Base-by-base conservation (phyloP, 257 asterid genomes). In the Penstemon newberryi region DNA sequence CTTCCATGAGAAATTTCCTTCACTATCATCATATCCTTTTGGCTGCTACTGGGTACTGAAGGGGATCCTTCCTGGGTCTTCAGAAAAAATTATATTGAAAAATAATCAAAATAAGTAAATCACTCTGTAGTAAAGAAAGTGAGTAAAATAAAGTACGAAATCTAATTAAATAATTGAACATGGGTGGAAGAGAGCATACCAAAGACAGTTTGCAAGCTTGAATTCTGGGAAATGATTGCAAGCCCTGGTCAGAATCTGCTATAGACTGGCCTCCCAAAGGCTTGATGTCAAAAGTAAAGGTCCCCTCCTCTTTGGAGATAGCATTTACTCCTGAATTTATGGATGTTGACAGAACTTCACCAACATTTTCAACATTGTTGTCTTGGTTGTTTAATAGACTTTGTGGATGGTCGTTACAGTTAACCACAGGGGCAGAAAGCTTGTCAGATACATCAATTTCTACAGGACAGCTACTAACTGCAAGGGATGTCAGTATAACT, bases 61-160 rank as follows among this genome's bases (percentile, higher is more conserved):
- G 75, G 85, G 18, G 81, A 77, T 69, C 76, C 90, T 77, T 82
- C 85, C 50, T 73, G 83, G 73, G 81, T 72, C 96, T 90, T 77
- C 78, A 82, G 72, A 42, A 43, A 71, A 56, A 66, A 69, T 44
- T 55, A 74, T 56, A 12, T 45, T 56, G 40, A 42, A 53, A 19
- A 59, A 57, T 54, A 50, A 25, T 38, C 53, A 71, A 38, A 68
- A 61, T 5, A 54, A 38, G 55, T 41, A 7, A 6, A 50, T 40
- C 13, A 50, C 25, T 25, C n/a, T n/a, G n/a, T n/a, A n/a, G n/a
- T n/a, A n/a, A n/a, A n/a, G n/a, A n/a, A n/a, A n/a, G n/a, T n/a
- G n/a, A n/a, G n/a, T n/a, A n/a, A n/a, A n/a, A n/a, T n/a, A n/a
- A n/a, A n/a, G n/a, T n/a, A n/a, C n/a, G n/a, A n/a, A n/a, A n/a